These are phyloP conservation scores for Salix suchowensis DNA, from an alignment of 345 rosid genomes.

Conservation along the genomic window DNA sequence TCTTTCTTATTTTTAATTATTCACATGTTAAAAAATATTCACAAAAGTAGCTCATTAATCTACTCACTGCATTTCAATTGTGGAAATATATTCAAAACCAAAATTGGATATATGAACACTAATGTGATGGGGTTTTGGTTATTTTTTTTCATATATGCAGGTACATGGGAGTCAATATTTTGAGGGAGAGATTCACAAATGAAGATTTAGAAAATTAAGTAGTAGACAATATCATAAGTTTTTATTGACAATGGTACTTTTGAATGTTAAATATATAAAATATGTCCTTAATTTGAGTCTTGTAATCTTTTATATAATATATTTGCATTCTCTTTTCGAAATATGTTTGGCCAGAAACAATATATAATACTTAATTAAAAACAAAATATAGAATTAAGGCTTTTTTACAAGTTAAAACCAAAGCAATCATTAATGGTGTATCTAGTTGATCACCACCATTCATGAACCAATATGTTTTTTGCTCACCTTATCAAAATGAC, in stretches of 20 bases:
- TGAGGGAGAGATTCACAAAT: conserved; percentile 37
- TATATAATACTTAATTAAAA: background rate
- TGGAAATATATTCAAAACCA: background rate
- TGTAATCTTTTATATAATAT: too few relatives aligned
- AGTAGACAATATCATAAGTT: background rate
- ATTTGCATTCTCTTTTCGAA: background rate
- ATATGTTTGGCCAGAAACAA: background rate
- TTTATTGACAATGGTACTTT: background rate
- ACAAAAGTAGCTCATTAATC: too few relatives aligned
- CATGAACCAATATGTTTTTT: too few relatives aligned
- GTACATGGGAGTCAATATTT: conserved; percentile 53
- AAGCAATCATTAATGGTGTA: background rate
- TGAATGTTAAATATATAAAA: background rate
- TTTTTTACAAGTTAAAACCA: background rate
- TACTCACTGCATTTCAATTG: background rate
- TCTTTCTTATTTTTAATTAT: too few relatives aligned
- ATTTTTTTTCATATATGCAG: conserved; percentile 17
- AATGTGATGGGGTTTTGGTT: background rate
- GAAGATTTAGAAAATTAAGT: background rate
- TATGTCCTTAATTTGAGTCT: background rate
- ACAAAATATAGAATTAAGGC: too few relatives aligned
- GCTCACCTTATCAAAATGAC: too few relatives aligned
- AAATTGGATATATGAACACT: background rate
- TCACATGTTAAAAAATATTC: background rate
- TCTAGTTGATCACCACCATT: background rate